Conservation (phyloP, 345 rosid species). For the Angophora floribunda region DNA sequence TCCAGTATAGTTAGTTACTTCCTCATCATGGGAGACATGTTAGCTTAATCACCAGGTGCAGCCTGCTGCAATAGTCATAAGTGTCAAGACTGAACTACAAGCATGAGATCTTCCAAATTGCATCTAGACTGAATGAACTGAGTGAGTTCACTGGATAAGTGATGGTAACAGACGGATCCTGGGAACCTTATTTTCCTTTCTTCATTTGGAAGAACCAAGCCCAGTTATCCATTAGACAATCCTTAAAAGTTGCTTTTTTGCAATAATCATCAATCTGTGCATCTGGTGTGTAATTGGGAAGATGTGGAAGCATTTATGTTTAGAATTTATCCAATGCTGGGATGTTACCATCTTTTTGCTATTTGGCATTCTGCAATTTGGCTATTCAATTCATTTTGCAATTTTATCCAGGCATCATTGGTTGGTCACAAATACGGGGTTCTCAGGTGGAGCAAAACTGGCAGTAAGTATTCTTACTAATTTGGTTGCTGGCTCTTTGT, state of each 20-base stretch:
- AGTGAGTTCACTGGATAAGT: not conserved
- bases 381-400: not conserved
- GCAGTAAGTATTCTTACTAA: slow-evolving; percentile 37
- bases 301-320: not conserved
- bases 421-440: slow-evolving; percentile 97
- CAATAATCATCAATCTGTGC: not conserved
- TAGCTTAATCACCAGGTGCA: not conserved
- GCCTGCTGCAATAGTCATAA: not conserved
- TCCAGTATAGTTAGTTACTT: not conserved
- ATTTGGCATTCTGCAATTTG: not conserved
- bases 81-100: not conserved
- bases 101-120: not conserved
- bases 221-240: not conserved
- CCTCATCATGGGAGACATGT: not conserved
- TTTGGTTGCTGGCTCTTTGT: not conserved
- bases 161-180: not conserved
- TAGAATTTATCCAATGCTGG: not conserved
- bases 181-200: not conserved
- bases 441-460: slow-evolving; percentile 88
- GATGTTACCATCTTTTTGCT: not conserved
- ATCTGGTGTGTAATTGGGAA: not conserved
- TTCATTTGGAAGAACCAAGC: not conserved
- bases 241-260: not conserved
- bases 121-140: not conserved
- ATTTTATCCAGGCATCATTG: slow-evolving; percentile 69